These are phyloP conservation scores for Triadica sebifera DNA, from an alignment of 345 rosid species.

Conservation along the genomic window DNA sequence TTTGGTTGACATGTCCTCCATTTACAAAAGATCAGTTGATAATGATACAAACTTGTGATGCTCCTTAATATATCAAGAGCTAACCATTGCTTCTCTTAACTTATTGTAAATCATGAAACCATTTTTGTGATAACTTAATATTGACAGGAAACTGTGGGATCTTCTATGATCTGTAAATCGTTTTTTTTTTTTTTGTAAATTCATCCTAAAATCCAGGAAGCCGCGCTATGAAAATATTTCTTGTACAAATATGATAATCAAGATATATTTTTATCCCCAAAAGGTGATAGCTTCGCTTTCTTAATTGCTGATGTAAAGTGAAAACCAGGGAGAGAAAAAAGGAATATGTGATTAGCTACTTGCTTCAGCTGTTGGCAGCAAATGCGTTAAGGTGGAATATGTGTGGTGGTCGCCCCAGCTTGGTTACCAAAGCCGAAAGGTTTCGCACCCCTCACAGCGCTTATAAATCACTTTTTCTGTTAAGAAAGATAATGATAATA, in stretches of 20 bases:
- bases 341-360: no score
- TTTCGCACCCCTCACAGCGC: no score
- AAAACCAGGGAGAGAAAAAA: no score
- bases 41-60: conserved; percentile 23
- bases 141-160: not conserved
- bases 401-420: no score
- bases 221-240: not conserved
- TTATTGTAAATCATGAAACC: not conserved
- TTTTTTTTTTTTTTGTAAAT: not conserved
- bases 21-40: conserved; percentile 35
- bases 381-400: no score
- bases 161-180: not conserved
- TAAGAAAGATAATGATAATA: no score
- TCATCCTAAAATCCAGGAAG: not conserved
- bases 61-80: not conserved
- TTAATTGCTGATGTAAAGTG: no score
- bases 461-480: no score
- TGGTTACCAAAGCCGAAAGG: no score
- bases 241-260: not conserved
- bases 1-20: conserved; percentile 68
- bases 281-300: no score
- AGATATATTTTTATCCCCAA: no score
- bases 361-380: no score
- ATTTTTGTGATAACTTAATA: not conserved
- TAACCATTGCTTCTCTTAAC: conserved; percentile 8